Evolutionary conservation across 257 asterid species (phyloP), one percentile per base, ranked within the genome.

Genomic region (Plantago ovata): DNA sequence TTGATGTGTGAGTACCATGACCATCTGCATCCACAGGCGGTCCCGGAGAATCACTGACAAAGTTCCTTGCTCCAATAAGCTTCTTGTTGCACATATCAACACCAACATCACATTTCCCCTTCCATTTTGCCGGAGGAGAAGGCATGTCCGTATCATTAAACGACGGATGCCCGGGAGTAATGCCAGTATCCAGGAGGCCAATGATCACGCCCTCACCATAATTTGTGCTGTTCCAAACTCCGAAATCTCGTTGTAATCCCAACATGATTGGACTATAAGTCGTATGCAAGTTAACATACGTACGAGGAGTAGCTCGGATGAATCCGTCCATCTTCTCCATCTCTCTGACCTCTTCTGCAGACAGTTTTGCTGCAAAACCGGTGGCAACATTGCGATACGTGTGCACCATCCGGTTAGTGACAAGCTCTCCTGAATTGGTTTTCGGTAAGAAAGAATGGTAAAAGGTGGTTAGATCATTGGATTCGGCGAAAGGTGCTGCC

Each of bases 71-170:
- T 14, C 82, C 82, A 13, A 73, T 73, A 18, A 69, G 72, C 76
- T 72, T 77, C 6, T 72, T 77, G 59, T 69, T 72, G 13, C 78
- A 76, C 0, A 32, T 45, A 13, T 60, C 46, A 16, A 65, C 61
- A 8, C 23, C 60, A 41, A 78, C 62, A 19, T 71, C 74, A 3
- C 76, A 74, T 21, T 41, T 69, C 12, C 79, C 84, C 63, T 75
- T 78, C 81, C 84, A 78, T n/a, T 66, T 78, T 0, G 72, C 51
- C 0, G 81, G 84, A 0, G 84, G 84, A n/a, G 79, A 59, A 0
- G 77, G 76, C 72, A 78, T 64, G 11, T 48, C 77, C 0, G 48
- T 15, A 20, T 66, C 84, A 36, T 42, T 55, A 11, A 78, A 72
- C 0, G 81, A 75, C 3, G 68, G 75, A 59, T 78, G 84, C 24